These are phyloP conservation scores for Pleurotus platypus DNA, from an alignment of 768 basidiomycete species.

Conservation along the genomic window DNA sequence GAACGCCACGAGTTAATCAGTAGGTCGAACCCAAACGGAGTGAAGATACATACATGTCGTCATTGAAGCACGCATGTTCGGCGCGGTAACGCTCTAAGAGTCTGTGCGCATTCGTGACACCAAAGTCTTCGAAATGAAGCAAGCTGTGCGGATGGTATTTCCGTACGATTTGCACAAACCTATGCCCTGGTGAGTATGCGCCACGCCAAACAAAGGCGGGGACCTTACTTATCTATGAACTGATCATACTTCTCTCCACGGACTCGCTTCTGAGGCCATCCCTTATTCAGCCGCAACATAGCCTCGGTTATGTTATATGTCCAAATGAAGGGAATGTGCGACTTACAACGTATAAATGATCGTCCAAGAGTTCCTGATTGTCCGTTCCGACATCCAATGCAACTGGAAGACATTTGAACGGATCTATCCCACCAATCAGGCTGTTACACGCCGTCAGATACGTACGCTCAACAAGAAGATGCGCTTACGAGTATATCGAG, in stretches of 20 bases:
- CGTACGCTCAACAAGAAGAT: neutral
- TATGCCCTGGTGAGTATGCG: conserved; percentile 17
- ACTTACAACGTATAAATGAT: conserved; percentile 64
- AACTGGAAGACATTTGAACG: conserved; percentile 53
- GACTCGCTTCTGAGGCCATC: conserved; percentile 68
- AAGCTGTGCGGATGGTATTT: conserved; percentile 66
- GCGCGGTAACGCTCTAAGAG: conserved; percentile 61
- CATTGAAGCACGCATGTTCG: conserved; percentile 75
- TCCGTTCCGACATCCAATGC: conserved; percentile 77
- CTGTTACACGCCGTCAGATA: conserved; percentile 24
- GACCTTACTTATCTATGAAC: conserved; percentile 67
- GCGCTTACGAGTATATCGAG: conserved; percentile 64
- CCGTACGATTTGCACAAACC: conserved; percentile 73
- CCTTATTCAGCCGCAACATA: conserved; percentile 35
- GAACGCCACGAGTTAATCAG: neutral
- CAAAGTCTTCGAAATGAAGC: conserved; percentile 86
- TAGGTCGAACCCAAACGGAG: neutral
- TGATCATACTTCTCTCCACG: conserved; percentile 71
- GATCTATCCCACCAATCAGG: conserved; percentile 64
- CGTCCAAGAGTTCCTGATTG: conserved; percentile 59
- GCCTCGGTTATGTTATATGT: neutral
- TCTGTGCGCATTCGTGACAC: conserved; percentile 70
- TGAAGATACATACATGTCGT: conserved; percentile 59
- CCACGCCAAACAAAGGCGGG: neutral
- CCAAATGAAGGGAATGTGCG: neutral